Base-by-base conservation (phyloP, 2,329 filamentous ascomycete genomes). In the Fusarium anguioides region DNA sequence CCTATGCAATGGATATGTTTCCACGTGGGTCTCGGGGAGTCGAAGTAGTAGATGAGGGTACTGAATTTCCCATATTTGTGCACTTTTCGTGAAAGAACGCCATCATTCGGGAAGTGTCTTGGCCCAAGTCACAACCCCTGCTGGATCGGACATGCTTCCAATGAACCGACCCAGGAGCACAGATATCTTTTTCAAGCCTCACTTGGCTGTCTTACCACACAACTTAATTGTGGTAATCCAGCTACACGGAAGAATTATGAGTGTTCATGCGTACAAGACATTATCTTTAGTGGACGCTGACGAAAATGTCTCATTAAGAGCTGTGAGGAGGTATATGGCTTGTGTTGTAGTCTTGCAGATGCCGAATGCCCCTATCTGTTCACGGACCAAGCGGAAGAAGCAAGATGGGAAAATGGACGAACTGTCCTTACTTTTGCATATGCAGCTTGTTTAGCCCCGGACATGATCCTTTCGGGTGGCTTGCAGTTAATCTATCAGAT, bases 401-500 rank as follows among this genome's bases (percentile, higher is more conserved):
- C 14, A 44, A 42, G 36, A 21, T 27, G 42, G 41, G 29, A 48
- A 26, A 24, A 24, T 48, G 21, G 29, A 35, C 36, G 42, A 46
- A 26, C 27, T 50, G 23, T 45, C 33, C 23, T 58, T 67, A 23
- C 37, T 51, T 54, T 51, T 57, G 26, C 26, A 21, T 29, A 45
- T 48, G 50, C 23, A 50, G 48, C 36, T 51, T 46, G 55, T 40
- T 33, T 56, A 46, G 31, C 39, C 48, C 47, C 46, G 61, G 51
- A 58, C 58, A 61, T 66, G 61, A 71, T 47, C 37, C 35, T 55
- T 63, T 40, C 31, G 41, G 29, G 53, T 66, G 68, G 68, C 64
- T 70, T 70, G 68, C 64, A 66, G 33, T 55, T 65, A 55, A 67
- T 60, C 39, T 33, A 61, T 57, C 56, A 70, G 46, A 53, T 55